These are phyloP conservation scores for Sphenostylis stenocarpa DNA, from an alignment of 306 rosid species.

Conservation along the genomic window DNA sequence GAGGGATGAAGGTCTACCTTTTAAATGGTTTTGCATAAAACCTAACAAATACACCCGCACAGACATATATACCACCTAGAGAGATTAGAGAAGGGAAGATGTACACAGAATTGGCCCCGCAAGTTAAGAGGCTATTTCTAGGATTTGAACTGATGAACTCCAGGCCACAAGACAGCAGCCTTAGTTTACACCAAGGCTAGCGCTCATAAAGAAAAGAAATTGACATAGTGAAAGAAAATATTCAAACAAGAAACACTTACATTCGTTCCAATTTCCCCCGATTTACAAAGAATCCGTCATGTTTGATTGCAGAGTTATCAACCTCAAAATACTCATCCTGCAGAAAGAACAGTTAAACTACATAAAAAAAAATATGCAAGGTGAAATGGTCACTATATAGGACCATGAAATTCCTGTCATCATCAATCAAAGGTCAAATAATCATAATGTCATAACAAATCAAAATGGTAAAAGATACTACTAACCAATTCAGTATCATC, in stretches of 20 bases:
- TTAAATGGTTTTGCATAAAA: too few relatives aligned
- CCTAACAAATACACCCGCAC: too few relatives aligned
- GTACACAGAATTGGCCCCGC: too few relatives aligned
- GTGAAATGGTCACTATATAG: conserved; percentile 8
- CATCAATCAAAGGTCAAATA: conserved; percentile 27
- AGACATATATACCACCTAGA: too few relatives aligned
- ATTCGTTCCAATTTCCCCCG: conserved; percentile 85
- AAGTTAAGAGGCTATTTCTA: not conserved
- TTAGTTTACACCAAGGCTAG: not conserved
- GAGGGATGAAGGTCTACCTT: too few relatives aligned
- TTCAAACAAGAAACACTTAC: conserved; percentile 55
- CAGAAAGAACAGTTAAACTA: conserved; percentile 32
- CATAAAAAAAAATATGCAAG: conserved; percentile 12
- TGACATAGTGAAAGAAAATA: not conserved
- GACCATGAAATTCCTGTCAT: conserved; percentile 20
- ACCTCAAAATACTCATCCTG: conserved; percentile 99
- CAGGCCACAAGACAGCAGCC: not conserved
- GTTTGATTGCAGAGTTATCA: conserved; percentile 86
- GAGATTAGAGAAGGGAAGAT: too few relatives aligned
- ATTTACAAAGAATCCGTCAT: conserved; percentile 92
- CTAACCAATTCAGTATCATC: conserved; percentile 97
- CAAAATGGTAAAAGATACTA: conserved; percentile 38
- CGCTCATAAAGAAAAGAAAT: not conserved
- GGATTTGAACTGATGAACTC: not conserved
- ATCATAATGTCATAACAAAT: conserved; percentile 16